Evolutionary conservation across 768 basidiomycete genomes (phyloP).

Genomic region (Rubroboletus pulcherrimus): DNA sequence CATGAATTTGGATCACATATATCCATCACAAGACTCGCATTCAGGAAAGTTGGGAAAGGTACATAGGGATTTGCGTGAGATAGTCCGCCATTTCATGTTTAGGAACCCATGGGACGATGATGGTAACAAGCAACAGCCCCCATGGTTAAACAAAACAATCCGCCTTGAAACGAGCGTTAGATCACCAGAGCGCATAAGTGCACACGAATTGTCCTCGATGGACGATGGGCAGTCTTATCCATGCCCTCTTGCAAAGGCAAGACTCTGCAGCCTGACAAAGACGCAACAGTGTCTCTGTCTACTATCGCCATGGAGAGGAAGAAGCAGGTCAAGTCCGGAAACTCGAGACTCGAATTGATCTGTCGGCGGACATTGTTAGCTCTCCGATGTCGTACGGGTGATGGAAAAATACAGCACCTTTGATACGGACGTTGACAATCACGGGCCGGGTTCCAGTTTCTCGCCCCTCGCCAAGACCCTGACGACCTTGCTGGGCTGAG

Average conservation of each 20-base stretch:
- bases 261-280: slow-evolving; percentile 23
- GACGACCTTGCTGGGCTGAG: slow-evolving; percentile 71
- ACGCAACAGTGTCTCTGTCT: slow-evolving; percentile 22
- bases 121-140: slow-evolving; percentile 15
- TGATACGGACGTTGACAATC: not conserved
- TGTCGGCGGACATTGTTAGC: slow-evolving; percentile 1
- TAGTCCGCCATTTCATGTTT: slow-evolving; percentile 25
- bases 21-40: slow-evolving; percentile 11
- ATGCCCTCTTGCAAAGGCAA: slow-evolving; percentile 18
- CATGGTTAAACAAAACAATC: slow-evolving; percentile 20
- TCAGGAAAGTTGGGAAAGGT: slow-evolving; percentile 12
- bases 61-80: slow-evolving; percentile 27
- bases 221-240: slow-evolving; percentile 20
- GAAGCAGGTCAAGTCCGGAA: slow-evolving; percentile 20
- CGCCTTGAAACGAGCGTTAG: slow-evolving; percentile 16
- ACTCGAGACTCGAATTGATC: slow-evolving; percentile 14
- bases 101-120: slow-evolving; percentile 5
- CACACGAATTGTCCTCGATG: slow-evolving; percentile 23
- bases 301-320: slow-evolving; percentile 15
- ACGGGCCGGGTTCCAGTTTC: slow-evolving; percentile 61
- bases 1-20: slow-evolving; percentile 10
- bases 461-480: slow-evolving; percentile 81
- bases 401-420: slow-evolving; percentile 8
- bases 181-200: slow-evolving; percentile 21
- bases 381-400: not conserved